These are phyloP conservation scores for button mushroom (Agaricus bisporus) DNA, from an alignment of 768 basidiomycete genomes.

Conservation along the genomic window DNA sequence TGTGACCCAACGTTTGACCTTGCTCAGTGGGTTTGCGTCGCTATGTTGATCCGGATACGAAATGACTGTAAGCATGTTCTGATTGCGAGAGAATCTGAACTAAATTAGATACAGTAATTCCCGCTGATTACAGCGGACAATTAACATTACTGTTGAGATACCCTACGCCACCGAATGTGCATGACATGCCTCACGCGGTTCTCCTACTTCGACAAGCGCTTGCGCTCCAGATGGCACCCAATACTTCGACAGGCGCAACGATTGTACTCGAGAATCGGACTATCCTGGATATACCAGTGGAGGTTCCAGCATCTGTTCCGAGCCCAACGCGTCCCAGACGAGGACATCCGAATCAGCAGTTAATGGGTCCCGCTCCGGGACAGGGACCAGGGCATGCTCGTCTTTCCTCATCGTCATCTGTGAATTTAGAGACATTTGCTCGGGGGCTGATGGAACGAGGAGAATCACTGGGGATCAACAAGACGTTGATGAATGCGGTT, in stretches of 20 bases:
- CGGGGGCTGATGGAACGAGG: slow-evolving; percentile 69
- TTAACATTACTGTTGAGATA: slow-evolving; percentile 84
- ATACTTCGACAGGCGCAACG: slow-evolving; percentile 68
- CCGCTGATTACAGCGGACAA: slow-evolving; percentile 81
- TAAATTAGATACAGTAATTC: slow-evolving; percentile 51
- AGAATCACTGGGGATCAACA: slow-evolving; percentile 80
- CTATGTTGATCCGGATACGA: slow-evolving; percentile 92
- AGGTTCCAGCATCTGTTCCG: slow-evolving; percentile 43
- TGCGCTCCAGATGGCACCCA: slow-evolving; percentile 69
- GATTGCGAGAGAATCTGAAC: not conserved
- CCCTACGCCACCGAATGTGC: slow-evolving; percentile 45
- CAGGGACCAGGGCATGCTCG: slow-evolving; percentile 24
- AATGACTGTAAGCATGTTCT: slow-evolving; percentile 63
- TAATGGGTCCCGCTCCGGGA: slow-evolving; percentile 15
- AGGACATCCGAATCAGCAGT: slow-evolving; percentile 14
- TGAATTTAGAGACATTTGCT: slow-evolving; percentile 66
- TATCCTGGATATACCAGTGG: slow-evolving; percentile 63
- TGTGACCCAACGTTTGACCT: slow-evolving; percentile 75
- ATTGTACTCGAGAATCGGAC: slow-evolving; percentile 80
- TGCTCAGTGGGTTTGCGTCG: slow-evolving; percentile 83
- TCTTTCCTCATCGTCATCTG: slow-evolving; percentile 33
- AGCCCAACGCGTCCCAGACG: not conserved
- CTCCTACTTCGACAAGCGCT: slow-evolving; percentile 83
- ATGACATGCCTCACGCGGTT: slow-evolving; percentile 45
- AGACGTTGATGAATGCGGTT: slow-evolving; percentile 74